phyloP scores from a whole-genome alignment of 805 yeast species.

The Hanseniaspora lindneri region DNA sequence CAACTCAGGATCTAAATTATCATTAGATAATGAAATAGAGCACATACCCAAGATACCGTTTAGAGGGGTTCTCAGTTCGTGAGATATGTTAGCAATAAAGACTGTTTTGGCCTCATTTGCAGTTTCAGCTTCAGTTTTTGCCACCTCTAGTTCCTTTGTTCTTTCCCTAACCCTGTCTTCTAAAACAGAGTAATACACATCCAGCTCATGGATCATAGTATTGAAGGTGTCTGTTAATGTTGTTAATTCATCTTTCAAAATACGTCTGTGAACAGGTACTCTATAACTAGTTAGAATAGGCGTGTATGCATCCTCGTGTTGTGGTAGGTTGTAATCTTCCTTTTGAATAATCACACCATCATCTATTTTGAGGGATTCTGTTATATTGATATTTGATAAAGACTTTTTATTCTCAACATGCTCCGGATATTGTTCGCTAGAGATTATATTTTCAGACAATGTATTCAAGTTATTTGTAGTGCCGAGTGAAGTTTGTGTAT shows the following conservation, averaged over 20 bases:
- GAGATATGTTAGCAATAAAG: slow-evolving; percentile 83
- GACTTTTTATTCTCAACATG: too few species aligned
- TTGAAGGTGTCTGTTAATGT: slow-evolving; percentile 83
- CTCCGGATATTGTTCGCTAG: too few species aligned
- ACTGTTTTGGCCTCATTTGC: slow-evolving; percentile 96
- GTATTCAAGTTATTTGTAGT: too few species aligned
- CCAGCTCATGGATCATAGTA: slow-evolving; percentile 79
- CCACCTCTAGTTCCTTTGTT: slow-evolving; percentile 78
- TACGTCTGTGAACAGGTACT: slow-evolving; percentile 38
- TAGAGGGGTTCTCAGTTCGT: slow-evolving; percentile 87
- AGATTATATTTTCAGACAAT: too few species aligned
- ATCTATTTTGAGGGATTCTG: too few species aligned
- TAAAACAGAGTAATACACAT: slow-evolving; percentile 66
- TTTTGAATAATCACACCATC: slow-evolving; percentile 4
- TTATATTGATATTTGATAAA: too few species aligned
- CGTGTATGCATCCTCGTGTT: slow-evolving; percentile 24
- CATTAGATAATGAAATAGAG: slow-evolving; percentile 74
- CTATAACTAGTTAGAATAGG: slow-evolving; percentile 31
- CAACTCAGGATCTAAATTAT: slow-evolving; percentile 52
- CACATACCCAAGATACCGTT: slow-evolving; percentile 96
- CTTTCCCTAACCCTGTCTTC: slow-evolving; percentile 82
- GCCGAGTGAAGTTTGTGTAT: too few species aligned
- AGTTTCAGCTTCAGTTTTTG: slow-evolving; percentile 78
- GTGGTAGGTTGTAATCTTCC: slow-evolving; percentile 16
- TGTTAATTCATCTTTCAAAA: slow-evolving; percentile 72